Percentiles rank a stretch among this genome's conserved stretches.
These are phyloP conservation scores for Cryptococcus sp. DNA, from an alignment of 1,284 basidiomycete species.

Conservation along the genomic window DNA sequence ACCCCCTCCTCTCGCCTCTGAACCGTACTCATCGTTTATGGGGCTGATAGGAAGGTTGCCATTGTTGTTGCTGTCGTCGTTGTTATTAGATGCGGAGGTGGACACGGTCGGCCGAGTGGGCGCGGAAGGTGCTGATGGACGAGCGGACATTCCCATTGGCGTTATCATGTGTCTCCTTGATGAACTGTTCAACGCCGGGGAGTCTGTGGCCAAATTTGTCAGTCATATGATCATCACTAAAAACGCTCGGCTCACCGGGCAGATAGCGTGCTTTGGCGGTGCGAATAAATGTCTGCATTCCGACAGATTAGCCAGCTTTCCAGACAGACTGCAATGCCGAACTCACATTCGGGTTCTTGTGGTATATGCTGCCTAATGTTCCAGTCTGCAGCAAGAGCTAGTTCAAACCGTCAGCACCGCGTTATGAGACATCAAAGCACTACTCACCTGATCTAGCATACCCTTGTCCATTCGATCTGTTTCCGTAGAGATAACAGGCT, in stretches of 20 bases:
- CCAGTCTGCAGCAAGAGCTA: slow-evolving; percentile 53
- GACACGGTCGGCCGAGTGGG: slow-evolving; percentile 15
- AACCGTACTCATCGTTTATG: neutral
- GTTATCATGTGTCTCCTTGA: slow-evolving; percentile 52
- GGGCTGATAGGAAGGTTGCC: slow-evolving; percentile 8
- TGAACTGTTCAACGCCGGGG: slow-evolving; percentile 50
- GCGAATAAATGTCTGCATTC: slow-evolving; percentile 50
- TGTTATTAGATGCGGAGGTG: slow-evolving; percentile 18
- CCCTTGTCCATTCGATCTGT: slow-evolving; percentile 96
- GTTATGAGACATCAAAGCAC: slow-evolving; percentile 16
- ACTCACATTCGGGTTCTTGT: slow-evolving; percentile 51
- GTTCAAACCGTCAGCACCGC: neutral
- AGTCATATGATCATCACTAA: neutral
- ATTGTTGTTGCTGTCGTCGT: slow-evolving; percentile 4
- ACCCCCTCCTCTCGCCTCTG: neutral
- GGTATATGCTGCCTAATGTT: slow-evolving; percentile 54
- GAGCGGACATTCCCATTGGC: slow-evolving; percentile 25
- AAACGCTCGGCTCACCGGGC: slow-evolving; percentile 30
- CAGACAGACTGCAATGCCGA: neutral
- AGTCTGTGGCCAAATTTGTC: slow-evolving; percentile 33
- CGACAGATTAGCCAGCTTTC: neutral
- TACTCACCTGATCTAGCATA: slow-evolving; percentile 77
- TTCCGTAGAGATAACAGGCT: slow-evolving; percentile 96
- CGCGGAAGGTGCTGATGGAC: slow-evolving; percentile 10
- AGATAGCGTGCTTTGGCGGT: slow-evolving; percentile 51